Conservation (phyloP, 352 stramenopile genomes). For the Phytophthora melonis region DNA sequence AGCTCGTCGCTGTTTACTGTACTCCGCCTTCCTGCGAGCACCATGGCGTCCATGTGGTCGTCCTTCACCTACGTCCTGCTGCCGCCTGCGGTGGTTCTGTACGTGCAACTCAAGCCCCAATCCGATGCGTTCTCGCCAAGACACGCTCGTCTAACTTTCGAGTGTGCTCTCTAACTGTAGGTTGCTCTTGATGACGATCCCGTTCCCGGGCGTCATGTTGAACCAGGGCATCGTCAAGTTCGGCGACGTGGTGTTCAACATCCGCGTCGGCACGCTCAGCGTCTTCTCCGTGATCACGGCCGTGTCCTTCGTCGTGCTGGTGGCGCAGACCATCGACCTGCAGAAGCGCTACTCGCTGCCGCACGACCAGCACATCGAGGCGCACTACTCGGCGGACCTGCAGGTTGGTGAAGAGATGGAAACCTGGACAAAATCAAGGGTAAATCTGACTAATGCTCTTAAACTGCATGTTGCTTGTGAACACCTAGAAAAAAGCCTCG, state of each 20-base stretch:
- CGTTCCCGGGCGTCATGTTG: slow-evolving; percentile 64
- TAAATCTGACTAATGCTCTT: not conserved
- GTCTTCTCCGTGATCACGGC: slow-evolving; percentile 82
- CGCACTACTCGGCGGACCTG: slow-evolving; percentile 76
- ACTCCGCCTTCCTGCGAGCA: not conserved
- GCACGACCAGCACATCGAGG: slow-evolving; percentile 45
- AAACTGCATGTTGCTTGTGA: slow-evolving; percentile 11
- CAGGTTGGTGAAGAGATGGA: slow-evolving; percentile 44
- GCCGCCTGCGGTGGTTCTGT: slow-evolving; percentile 82
- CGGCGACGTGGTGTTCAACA: slow-evolving; percentile 76
- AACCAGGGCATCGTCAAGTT: slow-evolving; percentile 82
- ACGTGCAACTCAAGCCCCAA: slow-evolving; percentile 26
- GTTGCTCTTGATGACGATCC: slow-evolving; percentile 81
- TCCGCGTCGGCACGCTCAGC: slow-evolving; percentile 75
- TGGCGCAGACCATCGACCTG: slow-evolving; percentile 79
- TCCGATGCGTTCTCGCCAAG: not conserved
- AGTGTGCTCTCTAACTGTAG: slow-evolving; percentile 36
- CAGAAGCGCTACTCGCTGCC: slow-evolving; percentile 73
- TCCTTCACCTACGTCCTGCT: slow-evolving; percentile 84
- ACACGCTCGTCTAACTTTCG: slow-evolving; percentile 3
- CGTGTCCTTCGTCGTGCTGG: slow-evolving; percentile 76
- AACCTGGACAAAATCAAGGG: not conserved
- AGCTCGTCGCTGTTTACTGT: not conserved
- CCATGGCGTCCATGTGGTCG: slow-evolving; percentile 77
- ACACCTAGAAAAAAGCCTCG: slow-evolving; percentile 67